A percentile compares a stretch with the other conserved stretches of the same genome.
phyloP scores from a whole-genome alignment of 2,329 filamentous ascomycete genomes.

The Truncatella angustata region DNA sequence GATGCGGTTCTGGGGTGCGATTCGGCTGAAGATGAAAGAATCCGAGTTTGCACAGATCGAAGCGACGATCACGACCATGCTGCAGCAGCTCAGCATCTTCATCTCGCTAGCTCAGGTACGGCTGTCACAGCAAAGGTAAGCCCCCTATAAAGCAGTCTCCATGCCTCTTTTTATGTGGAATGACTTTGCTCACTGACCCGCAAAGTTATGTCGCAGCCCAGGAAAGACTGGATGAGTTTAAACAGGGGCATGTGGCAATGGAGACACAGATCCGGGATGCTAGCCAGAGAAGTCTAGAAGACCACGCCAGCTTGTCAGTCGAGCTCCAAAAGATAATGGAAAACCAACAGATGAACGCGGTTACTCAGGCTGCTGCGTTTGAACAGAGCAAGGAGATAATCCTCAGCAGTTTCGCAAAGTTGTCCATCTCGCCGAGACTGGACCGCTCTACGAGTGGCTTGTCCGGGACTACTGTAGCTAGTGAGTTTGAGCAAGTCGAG shows the following conservation, averaged over 20 bases:
- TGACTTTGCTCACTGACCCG: background rate
- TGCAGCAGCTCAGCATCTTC: background rate
- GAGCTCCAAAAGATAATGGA: background rate
- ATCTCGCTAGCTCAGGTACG: background rate
- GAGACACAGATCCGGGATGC: background rate
- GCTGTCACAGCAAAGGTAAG: background rate
- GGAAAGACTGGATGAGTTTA: background rate
- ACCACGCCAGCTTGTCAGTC: background rate
- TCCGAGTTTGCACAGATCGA: background rate
- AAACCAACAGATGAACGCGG: background rate
- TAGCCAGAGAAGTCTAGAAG: background rate
- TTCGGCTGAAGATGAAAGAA: constrained; percentile 1
- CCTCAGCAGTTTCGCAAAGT: background rate
- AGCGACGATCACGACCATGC: background rate
- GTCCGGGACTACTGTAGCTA: background rate
- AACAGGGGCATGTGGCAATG: background rate
- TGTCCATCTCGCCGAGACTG: background rate
- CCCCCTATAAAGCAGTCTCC: background rate
- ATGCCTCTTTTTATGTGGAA: background rate
- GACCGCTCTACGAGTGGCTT: background rate
- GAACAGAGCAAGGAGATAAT: background rate
- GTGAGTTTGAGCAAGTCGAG: background rate
- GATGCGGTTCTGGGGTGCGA: background rate
- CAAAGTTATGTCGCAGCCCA: background rate
- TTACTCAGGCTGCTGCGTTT: background rate